These are phyloP conservation scores for Colletotrichum tofieldiae DNA, from an alignment of 2,329 filamentous ascomycete genomes.

Conservation along the genomic window DNA sequence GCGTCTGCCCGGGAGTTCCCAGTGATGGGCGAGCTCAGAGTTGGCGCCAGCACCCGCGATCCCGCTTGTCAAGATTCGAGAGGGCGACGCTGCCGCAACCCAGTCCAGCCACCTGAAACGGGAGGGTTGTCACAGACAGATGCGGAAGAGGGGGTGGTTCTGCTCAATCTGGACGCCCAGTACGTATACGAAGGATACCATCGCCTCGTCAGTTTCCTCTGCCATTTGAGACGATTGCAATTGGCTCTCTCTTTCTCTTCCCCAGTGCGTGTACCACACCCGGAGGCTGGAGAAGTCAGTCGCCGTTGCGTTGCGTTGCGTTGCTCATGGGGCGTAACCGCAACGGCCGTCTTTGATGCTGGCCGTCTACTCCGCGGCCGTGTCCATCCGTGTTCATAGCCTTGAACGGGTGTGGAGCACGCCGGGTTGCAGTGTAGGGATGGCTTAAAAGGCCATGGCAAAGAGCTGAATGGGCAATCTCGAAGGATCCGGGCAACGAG, in stretches of 20 bases:
- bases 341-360: constrained; percentile 24
- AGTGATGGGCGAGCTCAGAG: constrained; percentile 7
- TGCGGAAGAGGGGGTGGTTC: constrained; percentile 21
- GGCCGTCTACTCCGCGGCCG: background rate
- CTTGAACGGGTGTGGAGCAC: constrained; percentile 7
- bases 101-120: constrained; percentile 41
- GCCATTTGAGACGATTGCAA: background rate
- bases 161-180: background rate
- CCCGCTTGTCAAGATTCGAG: constrained; percentile 37
- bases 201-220: background rate
- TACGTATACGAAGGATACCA: constrained; percentile 8
- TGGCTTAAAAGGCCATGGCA: background rate
- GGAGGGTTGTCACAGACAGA: constrained; percentile 42
- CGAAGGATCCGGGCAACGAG: background rate
- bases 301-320: background rate
- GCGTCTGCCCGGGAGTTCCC: constrained; percentile 20
- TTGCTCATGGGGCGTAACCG: constrained; percentile 24
- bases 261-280: background rate
- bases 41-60: constrained; percentile 32
- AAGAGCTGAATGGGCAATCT: background rate
- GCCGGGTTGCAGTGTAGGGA: constrained; percentile 14
- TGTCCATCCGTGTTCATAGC: background rate
- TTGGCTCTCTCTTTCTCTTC: background rate
- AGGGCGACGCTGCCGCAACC: constrained; percentile 13
- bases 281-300: background rate